Conservation (phyloP, 768 basidiomycete species). For the Nidula microcarpa region DNA sequence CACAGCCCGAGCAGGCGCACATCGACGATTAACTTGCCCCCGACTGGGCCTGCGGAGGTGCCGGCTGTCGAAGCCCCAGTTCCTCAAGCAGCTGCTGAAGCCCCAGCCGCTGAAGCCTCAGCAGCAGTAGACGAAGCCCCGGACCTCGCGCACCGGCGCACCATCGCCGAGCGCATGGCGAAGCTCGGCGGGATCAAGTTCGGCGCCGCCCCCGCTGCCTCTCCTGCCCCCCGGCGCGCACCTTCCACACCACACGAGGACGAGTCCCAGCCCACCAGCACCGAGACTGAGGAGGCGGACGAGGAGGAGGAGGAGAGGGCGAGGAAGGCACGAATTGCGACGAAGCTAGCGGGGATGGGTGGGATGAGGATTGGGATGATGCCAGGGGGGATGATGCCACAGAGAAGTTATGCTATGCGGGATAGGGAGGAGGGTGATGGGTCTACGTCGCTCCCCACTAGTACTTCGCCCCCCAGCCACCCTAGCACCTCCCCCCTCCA, state of each 20-base stretch:
- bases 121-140: conserved; percentile 39
- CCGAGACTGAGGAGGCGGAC: conserved; percentile 11
- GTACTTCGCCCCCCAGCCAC: background rate
- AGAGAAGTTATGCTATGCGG: conserved; percentile 21
- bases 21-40: conserved; percentile 22
- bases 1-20: conserved; percentile 45
- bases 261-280: conserved; percentile 2
- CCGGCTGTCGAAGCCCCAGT: background rate
- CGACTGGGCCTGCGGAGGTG: conserved; percentile 9
- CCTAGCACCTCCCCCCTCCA: conserved; percentile 10
- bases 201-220: conserved; percentile 57
- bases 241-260: conserved; percentile 29
- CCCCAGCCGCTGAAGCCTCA: conserved; percentile 17
- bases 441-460: conserved; percentile 6
- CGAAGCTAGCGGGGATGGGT: conserved; percentile 52
- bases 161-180: conserved; percentile 94
- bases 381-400: conserved; percentile 33
- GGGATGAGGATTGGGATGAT: conserved; percentile 60
- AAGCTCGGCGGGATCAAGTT: conserved; percentile 84
- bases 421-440: conserved; percentile 6
- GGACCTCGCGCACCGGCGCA: conserved; percentile 54
- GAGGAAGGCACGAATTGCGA: conserved; percentile 48
- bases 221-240: conserved; percentile 30
- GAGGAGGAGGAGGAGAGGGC: conserved; percentile 67
- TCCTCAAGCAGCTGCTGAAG: conserved; percentile 6